phyloP scores from a whole-genome alignment of 345 rosid species.

The Gossypium ekmanianum region DNA sequence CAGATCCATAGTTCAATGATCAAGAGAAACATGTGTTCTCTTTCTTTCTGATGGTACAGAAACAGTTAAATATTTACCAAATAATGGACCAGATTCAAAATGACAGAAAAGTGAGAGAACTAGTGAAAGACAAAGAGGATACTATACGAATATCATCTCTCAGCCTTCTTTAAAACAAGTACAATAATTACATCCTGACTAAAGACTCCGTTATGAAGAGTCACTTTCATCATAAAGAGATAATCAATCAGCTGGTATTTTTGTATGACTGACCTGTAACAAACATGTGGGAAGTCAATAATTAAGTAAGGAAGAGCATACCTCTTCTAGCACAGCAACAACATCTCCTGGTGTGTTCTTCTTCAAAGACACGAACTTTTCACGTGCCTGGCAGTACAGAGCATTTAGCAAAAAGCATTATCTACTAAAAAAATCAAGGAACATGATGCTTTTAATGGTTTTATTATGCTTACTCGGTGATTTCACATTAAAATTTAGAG shows the following conservation, averaged over 20 bases:
- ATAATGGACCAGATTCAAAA: not conserved
- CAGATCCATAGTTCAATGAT: not conserved
- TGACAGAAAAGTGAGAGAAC: not conserved
- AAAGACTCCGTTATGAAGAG: too few species aligned
- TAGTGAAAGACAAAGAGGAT: not conserved
- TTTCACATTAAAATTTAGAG: not conserved
- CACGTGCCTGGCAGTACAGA: slow-evolving; percentile 61
- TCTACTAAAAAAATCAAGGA: not conserved
- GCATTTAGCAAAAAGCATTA: slow-evolving; percentile 5
- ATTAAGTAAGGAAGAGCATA: slow-evolving; percentile 17
- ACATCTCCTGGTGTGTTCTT: slow-evolving; percentile 68
- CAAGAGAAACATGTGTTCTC: not conserved
- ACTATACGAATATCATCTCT: not conserved
- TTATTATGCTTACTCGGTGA: not conserved
- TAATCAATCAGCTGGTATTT: too few species aligned
- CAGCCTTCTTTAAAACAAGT: not conserved
- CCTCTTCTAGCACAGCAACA: slow-evolving; percentile 86
- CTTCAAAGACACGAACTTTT: slow-evolving; percentile 78
- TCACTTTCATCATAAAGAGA: too few species aligned
- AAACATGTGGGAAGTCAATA: slow-evolving; percentile 3
- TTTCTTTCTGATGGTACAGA: not conserved
- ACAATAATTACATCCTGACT: too few species aligned
- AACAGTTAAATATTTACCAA: not conserved
- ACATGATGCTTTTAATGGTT: not conserved
- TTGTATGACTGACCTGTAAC: too few species aligned